A percentile compares a stretch with the other conserved stretches of the same genome.
These are phyloP conservation scores for Pseudozyma tsukubaensis DNA, from an alignment of 1,284 basidiomycete genomes.

Conservation along the genomic window DNA sequence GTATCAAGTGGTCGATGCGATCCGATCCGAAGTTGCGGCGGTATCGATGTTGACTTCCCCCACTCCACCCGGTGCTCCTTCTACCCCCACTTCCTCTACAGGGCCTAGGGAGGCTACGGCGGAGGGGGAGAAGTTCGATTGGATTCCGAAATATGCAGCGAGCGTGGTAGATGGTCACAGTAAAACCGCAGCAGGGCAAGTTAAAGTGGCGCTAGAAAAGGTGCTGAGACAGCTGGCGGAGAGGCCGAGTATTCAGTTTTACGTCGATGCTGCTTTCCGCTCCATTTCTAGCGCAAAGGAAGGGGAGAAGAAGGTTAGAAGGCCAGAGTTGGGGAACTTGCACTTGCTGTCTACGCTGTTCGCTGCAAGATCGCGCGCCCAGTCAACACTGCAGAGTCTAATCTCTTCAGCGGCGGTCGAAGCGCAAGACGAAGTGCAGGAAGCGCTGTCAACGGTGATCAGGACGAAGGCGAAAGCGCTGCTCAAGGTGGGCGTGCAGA, in stretches of 20 bases:
- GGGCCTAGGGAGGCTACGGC: background rate
- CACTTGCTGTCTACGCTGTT: conserved; percentile 20
- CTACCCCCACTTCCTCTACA: background rate
- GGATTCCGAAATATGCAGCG: conserved; percentile 7
- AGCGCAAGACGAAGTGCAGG: background rate
- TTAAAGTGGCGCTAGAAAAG: conserved; percentile 4
- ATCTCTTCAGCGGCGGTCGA: background rate
- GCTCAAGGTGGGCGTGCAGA: background rate
- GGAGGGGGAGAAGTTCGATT: background rate
- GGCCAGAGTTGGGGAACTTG: conserved; percentile 7
- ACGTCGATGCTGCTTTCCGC: conserved; percentile 28
- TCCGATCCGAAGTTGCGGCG: conserved; percentile 7
- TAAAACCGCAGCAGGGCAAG: background rate
- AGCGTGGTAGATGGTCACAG: background rate
- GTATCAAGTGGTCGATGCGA: conserved; percentile 40
- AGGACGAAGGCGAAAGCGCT: conserved; percentile 12
- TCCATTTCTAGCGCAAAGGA: background rate
- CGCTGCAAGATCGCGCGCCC: conserved; percentile 15
- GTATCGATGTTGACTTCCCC: conserved; percentile 3
- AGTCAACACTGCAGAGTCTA: background rate
- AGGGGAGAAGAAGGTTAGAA: background rate
- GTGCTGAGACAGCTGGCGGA: conserved; percentile 14
- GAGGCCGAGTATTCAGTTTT: conserved; percentile 45
- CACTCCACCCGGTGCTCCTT: background rate
- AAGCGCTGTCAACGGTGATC: conserved; percentile 5